Evolutionary conservation across 495 filamentous ascomycete genomes (phyloP), one percentile per base, ranked within the genome.

Genomic region (Hypoxylon fragiforme): DNA sequence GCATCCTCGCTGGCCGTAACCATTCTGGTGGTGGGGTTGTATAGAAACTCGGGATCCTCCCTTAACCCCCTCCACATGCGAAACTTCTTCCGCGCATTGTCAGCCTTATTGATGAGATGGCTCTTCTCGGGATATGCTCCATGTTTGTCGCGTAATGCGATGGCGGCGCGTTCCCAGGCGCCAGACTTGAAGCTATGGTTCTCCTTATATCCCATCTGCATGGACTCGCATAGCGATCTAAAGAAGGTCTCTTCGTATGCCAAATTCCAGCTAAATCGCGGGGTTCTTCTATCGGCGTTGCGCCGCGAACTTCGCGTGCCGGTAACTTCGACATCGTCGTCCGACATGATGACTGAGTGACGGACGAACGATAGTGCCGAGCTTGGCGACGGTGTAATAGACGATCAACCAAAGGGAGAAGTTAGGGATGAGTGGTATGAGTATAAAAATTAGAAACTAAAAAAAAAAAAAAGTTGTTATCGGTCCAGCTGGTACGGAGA

Each of bases 11-110:
- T 69, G 1, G 73, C 76, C 1, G 73, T 73, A 18, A 79, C 75
- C 22, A 68, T 77, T 34, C 68, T 66, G 9, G 69, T 70, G 30
- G 50, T 53, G 1, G 66, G 65, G 62, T 78, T 73, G 49, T 79
- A 79, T 21, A 68, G 60, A 44, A 79, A 79, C 41, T 73, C 72
- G 26, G 74, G 75, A 40, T 79, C 71, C 43, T 79, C 76, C 3
- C 76, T 61, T 34, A 79, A 46, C 9, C 76, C 75, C n/a, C 75
- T 64, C 76, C 76, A 79, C 42, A 79, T 71, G 28, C 76, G 76
- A 48, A 78, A 79, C 69, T 77, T 77, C 64, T 79, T 79, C 19
- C 76, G 72, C 31, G 76, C 76, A 58, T 79, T 79, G 65, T 79
- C 76, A 57, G 73, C 75, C 62, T 79, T 79, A 64, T 79, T 79